A percentile compares a stretch with the other conserved stretches of the same genome.
These are phyloP conservation scores for Chrysanthemum lavandulifolium DNA, from an alignment of 129 eudicot genomes.

Conservation along the genomic window DNA sequence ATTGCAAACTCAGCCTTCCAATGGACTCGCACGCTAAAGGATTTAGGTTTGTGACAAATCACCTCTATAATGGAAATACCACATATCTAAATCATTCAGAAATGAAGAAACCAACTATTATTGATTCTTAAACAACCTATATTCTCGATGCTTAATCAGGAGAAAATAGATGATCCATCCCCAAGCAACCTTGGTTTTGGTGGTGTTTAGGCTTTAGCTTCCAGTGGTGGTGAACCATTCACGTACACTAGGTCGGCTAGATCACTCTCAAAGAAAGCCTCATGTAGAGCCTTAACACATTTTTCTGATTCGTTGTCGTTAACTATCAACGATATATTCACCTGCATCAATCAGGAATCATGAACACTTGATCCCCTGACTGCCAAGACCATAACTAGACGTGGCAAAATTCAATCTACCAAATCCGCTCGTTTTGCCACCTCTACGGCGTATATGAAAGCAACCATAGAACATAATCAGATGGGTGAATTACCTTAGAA, in stretches of 20 bases:
- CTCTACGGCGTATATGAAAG: background rate
- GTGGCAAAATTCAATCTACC: background rate
- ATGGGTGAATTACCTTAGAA: slow-evolving; percentile 58
- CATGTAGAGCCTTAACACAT: slow-evolving; percentile 89
- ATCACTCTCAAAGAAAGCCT: slow-evolving; percentile 76
- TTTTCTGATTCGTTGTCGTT: slow-evolving; percentile 87
- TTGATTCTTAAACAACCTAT: background rate
- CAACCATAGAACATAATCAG: slow-evolving; percentile 1
- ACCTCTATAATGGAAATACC: slow-evolving; percentile 14
- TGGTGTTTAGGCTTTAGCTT: slow-evolving; percentile 10
- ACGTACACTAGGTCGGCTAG: slow-evolving; percentile 35
- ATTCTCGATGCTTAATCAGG: background rate
- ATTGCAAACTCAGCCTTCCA: slow-evolving; percentile 5
- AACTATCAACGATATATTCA: slow-evolving; percentile 91
- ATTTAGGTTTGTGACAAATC: slow-evolving; percentile 2
- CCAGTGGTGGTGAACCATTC: slow-evolving; percentile 19
- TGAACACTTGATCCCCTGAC: slow-evolving; percentile 1
- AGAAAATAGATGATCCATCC: background rate
- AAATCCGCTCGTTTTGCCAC: background rate
- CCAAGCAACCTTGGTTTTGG: background rate
- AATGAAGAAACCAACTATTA: background rate
- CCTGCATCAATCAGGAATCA: slow-evolving; percentile 42
- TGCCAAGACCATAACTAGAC: background rate
- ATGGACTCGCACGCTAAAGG: slow-evolving; percentile 4
- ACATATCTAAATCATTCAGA: background rate